Percentiles rank a stretch among this genome's conserved stretches.
These are phyloP conservation scores for Sabuloglossum arenarium DNA, from an alignment of 495 filamentous ascomycete species.

Conservation along the genomic window DNA sequence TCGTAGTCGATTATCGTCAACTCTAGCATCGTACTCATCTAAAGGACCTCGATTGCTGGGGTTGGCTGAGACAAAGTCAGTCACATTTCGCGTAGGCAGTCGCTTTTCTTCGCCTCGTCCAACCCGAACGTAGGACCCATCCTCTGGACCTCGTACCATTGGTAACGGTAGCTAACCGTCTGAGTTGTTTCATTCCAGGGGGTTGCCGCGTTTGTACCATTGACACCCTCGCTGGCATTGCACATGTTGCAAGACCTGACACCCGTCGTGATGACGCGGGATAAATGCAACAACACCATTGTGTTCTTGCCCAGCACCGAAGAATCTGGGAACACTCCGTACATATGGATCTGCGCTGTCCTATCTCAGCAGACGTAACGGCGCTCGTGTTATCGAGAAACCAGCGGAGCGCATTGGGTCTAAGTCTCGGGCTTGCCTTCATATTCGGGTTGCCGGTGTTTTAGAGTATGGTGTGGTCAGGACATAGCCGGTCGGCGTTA, in stretches of 20 bases:
- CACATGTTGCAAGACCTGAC: background rate
- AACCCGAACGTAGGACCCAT: background rate
- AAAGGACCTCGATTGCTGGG: constrained; percentile 37
- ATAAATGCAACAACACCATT: background rate
- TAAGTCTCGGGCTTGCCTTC: background rate
- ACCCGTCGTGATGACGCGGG: background rate
- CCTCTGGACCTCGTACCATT: background rate
- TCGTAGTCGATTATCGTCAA: constrained; percentile 44
- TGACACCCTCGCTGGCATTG: background rate
- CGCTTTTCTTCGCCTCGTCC: background rate
- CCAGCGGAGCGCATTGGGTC: background rate
- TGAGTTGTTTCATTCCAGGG: background rate
- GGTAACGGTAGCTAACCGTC: background rate
- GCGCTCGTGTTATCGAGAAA: background rate
- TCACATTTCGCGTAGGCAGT: background rate
- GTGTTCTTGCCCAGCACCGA: background rate
- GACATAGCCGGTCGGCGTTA: background rate
- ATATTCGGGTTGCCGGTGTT: background rate
- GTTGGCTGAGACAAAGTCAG: constrained; percentile 1
- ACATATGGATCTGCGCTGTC: background rate
- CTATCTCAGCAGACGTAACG: background rate
- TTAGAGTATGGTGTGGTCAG: background rate
- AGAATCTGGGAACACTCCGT: background rate
- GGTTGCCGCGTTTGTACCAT: background rate
- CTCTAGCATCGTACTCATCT: constrained; percentile 67